Evolutionary conservation across 73 alveolate species (phyloP), one percentile per base, ranked within the genome.

Genomic region (Paramecium caudatum): DNA sequence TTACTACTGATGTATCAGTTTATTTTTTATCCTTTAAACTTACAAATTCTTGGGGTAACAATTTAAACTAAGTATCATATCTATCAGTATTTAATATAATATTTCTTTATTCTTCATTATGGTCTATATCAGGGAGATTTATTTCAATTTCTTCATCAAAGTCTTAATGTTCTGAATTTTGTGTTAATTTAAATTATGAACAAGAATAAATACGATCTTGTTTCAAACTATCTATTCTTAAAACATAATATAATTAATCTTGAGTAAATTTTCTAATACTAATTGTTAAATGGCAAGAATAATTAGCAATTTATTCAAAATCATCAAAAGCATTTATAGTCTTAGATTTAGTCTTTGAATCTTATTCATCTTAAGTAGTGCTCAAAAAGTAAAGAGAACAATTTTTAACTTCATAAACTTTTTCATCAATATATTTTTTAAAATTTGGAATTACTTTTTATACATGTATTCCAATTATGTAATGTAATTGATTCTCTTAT

Each of bases 101-200:
- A 27, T 55, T 27, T 55, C 30, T 9, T 25, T 55, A 27, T 68
- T 68, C 9, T 12, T 30, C 10, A 0, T 34, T 32, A 4, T 68
- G 55, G 27, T 68, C 84, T 0, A 7, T 33, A 34, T 68, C 50
- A 12, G 84, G 84, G 2, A 34, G n/a, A 15, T 68, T 37, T 15
- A 68, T 68, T 68, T 33, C 50, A 5, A 68, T 68, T 37, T 68
- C 30, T 68, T 68, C 84, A 33, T 68, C 84, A 32, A 68, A 25
- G 15, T 68, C 50, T 13, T 10, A 55, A 25, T 55, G 43, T 23
- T 55, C 80, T 55, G 80, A 55, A 55, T 55, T 55, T 10, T 55
- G 30, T 0, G 80, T 55, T 43, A 55, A 27, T 55, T 55, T 55
- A 55, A 55, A 55, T 55, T 55, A 23, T 27, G 46, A 27, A 23